Evolutionary conservation across 2,329 filamentous ascomycete species (phyloP), one percentile per base, ranked within the genome.

Genomic region (Cryphonectria parasitica): DNA sequence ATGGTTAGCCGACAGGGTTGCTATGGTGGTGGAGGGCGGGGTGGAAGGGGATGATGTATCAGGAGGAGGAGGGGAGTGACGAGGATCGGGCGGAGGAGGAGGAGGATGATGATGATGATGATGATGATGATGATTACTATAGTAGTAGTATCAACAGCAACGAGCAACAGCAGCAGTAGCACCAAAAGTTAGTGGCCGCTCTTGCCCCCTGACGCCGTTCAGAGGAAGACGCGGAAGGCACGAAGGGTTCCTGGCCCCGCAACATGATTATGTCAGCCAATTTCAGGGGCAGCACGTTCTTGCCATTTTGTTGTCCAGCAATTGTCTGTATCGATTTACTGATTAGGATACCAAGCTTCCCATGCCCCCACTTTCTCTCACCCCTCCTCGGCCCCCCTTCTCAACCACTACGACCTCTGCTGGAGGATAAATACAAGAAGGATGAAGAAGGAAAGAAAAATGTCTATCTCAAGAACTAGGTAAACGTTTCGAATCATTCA

Each of bases 1-100:
- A 99, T 99, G 13, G 39, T 66, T 64, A 31, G 28, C 45, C 61
- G 13, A 39, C 25, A n/a, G 25, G 17, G 65, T 34, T n/a, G 52
- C 22, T 4, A 10, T 22, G 7, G 54, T 19, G 65, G 19, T 11
- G 11, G 36, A 11, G n/a, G 17, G 39, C n/a, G 11, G 34, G 22
- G 41, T 22, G 28, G 60, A 15, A 10, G 61, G 7, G 36, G 39
- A 39, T 39, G 10, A 11, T 39, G 36, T 31, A 31, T 31, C 17
- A 39, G 39, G 13, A 31, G 13, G 54, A 8, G 54, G 13, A 58
- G n/a, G 54, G 13, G 15, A 11, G 6, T 3, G 15, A 31, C 3
- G 25, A 17, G 19, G 52, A 15, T 3, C 13, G 5, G 4, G 25
- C 25, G 49, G 19, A 52, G 45, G 25, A 54, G 49, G 19, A 52